phyloP scores from a whole-genome alignment of 495 filamentous ascomycete genomes.

The Xylaria bambusicola region DNA sequence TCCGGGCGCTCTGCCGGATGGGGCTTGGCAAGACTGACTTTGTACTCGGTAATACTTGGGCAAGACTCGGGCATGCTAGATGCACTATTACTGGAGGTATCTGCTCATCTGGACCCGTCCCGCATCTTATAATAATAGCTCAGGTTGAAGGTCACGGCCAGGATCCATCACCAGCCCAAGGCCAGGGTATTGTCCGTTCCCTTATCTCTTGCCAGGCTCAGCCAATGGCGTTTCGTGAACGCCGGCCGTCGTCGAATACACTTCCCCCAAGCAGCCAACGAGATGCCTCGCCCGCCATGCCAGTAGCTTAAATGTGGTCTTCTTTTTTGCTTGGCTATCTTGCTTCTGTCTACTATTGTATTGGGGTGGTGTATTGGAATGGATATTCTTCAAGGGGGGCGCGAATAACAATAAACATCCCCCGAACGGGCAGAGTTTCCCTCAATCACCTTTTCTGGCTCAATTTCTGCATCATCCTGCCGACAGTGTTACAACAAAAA shows the following conservation, averaged over 20 bases:
- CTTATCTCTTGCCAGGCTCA: conserved; percentile 15
- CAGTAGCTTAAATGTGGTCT: neutral
- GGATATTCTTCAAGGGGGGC: neutral
- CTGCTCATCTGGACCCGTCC: neutral
- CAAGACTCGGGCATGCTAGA: too few relatives aligned
- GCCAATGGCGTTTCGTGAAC: conserved; percentile 1
- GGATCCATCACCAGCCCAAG: too few relatives aligned
- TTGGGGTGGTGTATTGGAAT: neutral
- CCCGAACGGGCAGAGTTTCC: conserved; percentile 1
- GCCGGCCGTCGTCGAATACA: conserved; percentile 2
- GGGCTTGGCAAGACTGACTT: too few relatives aligned
- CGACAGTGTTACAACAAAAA: conserved; percentile 9
- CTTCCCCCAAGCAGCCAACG: conserved; percentile 9
- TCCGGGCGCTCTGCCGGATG: too few relatives aligned
- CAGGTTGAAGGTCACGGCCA: neutral
- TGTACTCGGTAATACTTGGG: too few relatives aligned
- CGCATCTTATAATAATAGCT: conserved; percentile 1
- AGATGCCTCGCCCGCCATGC: conserved; percentile 10
- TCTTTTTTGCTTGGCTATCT: neutral
- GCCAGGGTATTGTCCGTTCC: conserved; percentile 3
- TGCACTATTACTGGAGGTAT: too few relatives aligned
- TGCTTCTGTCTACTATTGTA: neutral
- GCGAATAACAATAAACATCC: too few relatives aligned
- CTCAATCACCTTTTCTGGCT: conserved; percentile 6
- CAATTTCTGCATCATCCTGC: conserved; percentile 2